Conservation (phyloP, 169 alveolate species). For the Eimeria necatrix region DNA sequence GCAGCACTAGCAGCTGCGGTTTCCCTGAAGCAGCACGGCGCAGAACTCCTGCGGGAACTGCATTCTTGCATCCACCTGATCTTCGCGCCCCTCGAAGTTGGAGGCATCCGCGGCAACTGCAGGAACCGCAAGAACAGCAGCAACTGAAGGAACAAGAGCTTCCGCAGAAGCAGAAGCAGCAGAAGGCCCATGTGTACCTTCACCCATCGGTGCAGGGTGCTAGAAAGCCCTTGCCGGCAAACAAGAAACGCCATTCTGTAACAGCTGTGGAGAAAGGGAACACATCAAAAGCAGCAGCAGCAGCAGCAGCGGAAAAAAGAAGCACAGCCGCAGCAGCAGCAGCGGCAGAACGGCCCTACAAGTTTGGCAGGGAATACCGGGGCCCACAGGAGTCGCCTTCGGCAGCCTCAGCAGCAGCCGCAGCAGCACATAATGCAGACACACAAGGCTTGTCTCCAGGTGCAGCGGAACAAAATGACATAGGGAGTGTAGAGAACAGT, state of each 20-base stretch:
- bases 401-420: not conserved
- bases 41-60: not conserved
- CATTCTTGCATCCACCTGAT: not conserved
- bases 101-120: not conserved
- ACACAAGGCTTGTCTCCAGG: not conserved
- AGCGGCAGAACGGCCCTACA: not conserved
- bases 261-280: not conserved
- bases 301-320: not conserved
- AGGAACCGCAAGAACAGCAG: not conserved
- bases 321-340: not conserved
- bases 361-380: not conserved
- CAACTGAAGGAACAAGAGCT: not conserved
- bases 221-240: not conserved
- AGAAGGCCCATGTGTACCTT: not conserved
- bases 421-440: not conserved
- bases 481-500: not conserved
- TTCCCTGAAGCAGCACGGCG: not conserved
- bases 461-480: not conserved
- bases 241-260: not conserved
- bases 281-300: not conserved
- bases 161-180: not conserved
- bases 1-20: not conserved
- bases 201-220: slow-evolving; percentile 26
- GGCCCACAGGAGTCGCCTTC: not conserved
- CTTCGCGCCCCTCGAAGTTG: not conserved